phyloP scores from a whole-genome alignment of 106 monocot genomes.

The Acorus calamus region DNA sequence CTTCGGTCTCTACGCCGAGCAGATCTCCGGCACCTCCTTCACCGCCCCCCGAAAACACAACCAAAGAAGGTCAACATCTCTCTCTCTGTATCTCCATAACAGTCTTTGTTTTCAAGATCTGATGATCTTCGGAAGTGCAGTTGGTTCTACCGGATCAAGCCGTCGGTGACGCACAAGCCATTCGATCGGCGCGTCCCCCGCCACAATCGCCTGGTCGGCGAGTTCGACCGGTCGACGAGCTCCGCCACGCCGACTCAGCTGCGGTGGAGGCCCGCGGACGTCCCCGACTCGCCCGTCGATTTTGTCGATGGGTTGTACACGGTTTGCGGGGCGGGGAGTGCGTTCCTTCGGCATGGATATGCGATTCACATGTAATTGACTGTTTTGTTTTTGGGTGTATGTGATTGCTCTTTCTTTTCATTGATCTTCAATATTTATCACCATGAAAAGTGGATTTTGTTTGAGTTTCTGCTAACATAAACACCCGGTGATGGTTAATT shows the following conservation, averaged over 20 bases:
- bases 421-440: neutral
- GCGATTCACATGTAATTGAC: conserved; percentile 91
- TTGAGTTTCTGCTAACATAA: too few relatives aligned
- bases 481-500: too few relatives aligned
- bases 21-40: conserved; percentile 95
- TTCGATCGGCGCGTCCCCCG: conserved; percentile 52
- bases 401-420: neutral
- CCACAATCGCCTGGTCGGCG: conserved; percentile 45
- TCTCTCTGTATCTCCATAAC: neutral
- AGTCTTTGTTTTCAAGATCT: neutral
- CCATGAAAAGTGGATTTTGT: too few relatives aligned
- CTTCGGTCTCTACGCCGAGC: conserved; percentile 96
- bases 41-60: conserved; percentile 72
- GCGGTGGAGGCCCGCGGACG: conserved; percentile 68
- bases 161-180: conserved; percentile 92
- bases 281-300: conserved; percentile 57
- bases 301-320: conserved; percentile 85
- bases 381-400: neutral
- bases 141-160: conserved; percentile 93
- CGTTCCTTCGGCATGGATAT: conserved; percentile 85
- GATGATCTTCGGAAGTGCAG: conserved; percentile 13
- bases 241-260: conserved; percentile 77
- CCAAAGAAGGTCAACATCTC: conserved; percentile 35
- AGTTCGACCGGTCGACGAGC: conserved; percentile 61
- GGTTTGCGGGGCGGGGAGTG: conserved; percentile 84